Evolutionary conservation across 805 yeast species (phyloP).

Genomic region (Candida gorgasii): DNA sequence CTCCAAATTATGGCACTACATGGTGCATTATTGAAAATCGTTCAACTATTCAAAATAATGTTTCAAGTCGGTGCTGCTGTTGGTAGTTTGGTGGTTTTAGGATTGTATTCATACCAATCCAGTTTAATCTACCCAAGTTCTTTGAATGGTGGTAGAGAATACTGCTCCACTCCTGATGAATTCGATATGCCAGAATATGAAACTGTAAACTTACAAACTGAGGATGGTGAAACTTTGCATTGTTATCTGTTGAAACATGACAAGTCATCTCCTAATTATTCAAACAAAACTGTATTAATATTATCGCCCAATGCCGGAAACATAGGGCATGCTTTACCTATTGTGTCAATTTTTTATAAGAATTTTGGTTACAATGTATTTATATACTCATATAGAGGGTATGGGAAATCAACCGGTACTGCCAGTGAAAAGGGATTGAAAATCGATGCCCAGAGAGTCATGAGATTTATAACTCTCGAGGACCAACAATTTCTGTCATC

Average conservation of each 20-base stretch:
- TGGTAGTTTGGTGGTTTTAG: constrained; percentile 47
- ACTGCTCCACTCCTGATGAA: constrained; percentile 76
- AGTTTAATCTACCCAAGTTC: constrained; percentile 80
- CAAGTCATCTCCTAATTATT: constrained; percentile 32
- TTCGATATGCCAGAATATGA: constrained; percentile 63
- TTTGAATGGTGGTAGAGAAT: constrained; percentile 69
- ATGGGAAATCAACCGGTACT: constrained; percentile 75
- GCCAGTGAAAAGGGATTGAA: constrained; percentile 82
- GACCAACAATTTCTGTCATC: constrained; percentile 56
- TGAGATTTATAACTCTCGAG: constrained; percentile 50
- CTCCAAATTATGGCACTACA: background rate
- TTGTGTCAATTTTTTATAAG: constrained; percentile 67
- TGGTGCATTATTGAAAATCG: background rate
- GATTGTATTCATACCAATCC: constrained; percentile 62
- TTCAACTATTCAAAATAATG: constrained; percentile 22
- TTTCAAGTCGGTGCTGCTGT: constrained; percentile 45
- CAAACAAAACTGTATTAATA: constrained; percentile 70
- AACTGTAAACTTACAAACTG: constrained; percentile 57
- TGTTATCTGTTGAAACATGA: constrained; percentile 62
- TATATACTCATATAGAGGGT: constrained; percentile 87
- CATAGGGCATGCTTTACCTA: constrained; percentile 86
- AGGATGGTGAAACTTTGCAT: constrained; percentile 69
- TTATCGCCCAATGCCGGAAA: constrained; percentile 95
- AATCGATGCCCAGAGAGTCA: constrained; percentile 72
- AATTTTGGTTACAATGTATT: constrained; percentile 73